Evolutionary conservation across 805 yeast genomes (phyloP), one percentile per base, ranked within the genome.

Genomic region (Candida hispaniensis): DNA sequence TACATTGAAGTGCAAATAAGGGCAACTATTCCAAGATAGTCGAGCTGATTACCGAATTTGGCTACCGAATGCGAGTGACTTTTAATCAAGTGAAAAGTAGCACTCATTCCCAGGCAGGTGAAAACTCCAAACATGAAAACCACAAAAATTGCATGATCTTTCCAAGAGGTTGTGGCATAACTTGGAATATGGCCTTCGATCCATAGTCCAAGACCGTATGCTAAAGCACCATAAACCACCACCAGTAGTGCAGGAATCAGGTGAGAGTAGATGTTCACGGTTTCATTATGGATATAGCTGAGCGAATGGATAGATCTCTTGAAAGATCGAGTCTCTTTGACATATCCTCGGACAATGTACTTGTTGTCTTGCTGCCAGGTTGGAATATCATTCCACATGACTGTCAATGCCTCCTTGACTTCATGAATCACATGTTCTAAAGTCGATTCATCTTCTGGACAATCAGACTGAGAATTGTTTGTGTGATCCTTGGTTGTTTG

Each of bases 301-400:
- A 78, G 51, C 2, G 79, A 67, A 23, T 57, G 44, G 11, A 73
- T 39, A 40, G 79, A 71, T 30, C 52, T 55, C 26, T 39, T 32
- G 42, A 56, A 65, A 18, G 77, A 68, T 19, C 52, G 45, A 1
- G 80, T 70, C 38, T 69, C 73, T 19, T 61, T 63, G 12, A 79
- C 75, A 47, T 79, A 79, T 4, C 83, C 83, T 1, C 72, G 59
- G 24, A 60, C 50, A 28, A 79, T 79, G 49, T 54, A 73, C 44
- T 74, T 78, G 51, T 79, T 79, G 49, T 79, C 91, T 40, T 67
- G 62, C 49, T 77, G 85, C 91, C 91, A 79, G 10, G 58, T 67
- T 14, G 75, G 79, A 16, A 79, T 51, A 44, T 77, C 77, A 40
- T 72, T 66, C 60, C 65, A 77, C 20, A 43, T 41, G 20, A 23